Evolutionary conservation across 2,329 filamentous ascomycete genomes (phyloP).

Genomic region (Ophiostoma sp.): DNA sequence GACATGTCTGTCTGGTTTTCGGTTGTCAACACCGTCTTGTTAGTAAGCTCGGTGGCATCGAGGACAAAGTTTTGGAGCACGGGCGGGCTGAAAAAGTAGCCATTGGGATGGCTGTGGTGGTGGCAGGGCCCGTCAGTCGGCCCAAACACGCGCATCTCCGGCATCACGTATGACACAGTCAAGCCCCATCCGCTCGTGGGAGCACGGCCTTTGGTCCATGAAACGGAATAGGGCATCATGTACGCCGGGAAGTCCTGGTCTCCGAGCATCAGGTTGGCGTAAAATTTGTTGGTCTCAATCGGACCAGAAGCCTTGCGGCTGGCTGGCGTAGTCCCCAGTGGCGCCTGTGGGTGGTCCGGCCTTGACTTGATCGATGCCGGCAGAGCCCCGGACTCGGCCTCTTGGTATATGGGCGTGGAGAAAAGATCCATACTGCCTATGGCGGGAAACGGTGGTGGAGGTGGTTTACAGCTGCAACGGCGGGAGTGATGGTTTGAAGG

Average conservation of each 20-base stretch:
- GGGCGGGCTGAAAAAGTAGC: slow-evolving; percentile 74
- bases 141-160: slow-evolving; percentile 62
- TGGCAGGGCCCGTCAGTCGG: slow-evolving; percentile 37
- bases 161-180: slow-evolving; percentile 67
- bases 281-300: slow-evolving; percentile 74
- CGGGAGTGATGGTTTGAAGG: not conserved
- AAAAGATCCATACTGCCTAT: slow-evolving; percentile 47
- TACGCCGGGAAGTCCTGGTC: slow-evolving; percentile 64
- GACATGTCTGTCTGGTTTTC: slow-evolving; percentile 54
- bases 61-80: slow-evolving; percentile 76
- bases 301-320: slow-evolving; percentile 35
- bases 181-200: slow-evolving; percentile 68
- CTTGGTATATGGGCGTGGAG: slow-evolving; percentile 42
- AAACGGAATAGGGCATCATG: slow-evolving; percentile 68
- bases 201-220: slow-evolving; percentile 61
- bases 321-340: slow-evolving; percentile 7
- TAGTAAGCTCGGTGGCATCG: slow-evolving; percentile 68
- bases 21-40: slow-evolving; percentile 51
- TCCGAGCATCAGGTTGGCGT: slow-evolving; percentile 73
- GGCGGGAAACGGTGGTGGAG: not conserved
- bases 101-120: slow-evolving; percentile 14
- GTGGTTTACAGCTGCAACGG: slow-evolving; percentile 20
- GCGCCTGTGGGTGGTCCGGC: slow-evolving; percentile 53
- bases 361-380: slow-evolving; percentile 44
- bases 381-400: slow-evolving; percentile 44